phyloP scores from a whole-genome alignment of 2,329 filamentous ascomycete species.

The Cytospora leucostoma region DNA sequence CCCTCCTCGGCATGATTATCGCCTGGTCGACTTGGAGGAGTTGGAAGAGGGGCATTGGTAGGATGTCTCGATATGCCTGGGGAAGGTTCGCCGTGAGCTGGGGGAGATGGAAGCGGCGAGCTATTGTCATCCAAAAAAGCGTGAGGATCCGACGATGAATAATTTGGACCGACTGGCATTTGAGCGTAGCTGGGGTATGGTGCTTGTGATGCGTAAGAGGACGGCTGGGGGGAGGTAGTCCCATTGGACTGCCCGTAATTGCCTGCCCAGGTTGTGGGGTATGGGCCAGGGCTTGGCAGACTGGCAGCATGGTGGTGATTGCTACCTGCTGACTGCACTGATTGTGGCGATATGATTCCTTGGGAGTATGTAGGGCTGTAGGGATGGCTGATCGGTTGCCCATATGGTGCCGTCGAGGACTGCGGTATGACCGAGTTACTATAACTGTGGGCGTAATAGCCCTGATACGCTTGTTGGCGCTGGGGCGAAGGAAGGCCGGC shows the following conservation, averaged over 20 bases:
- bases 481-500: constrained; percentile 51
- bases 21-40: constrained; percentile 57
- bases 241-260: constrained; percentile 34
- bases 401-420: constrained; percentile 38
- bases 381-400: constrained; percentile 42
- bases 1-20: constrained; percentile 47
- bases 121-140: constrained; percentile 45
- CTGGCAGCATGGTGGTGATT: constrained; percentile 43
- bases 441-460: constrained; percentile 50
- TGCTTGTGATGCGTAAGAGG: constrained; percentile 40
- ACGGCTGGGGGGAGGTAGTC: constrained; percentile 22
- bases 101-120: constrained; percentile 50
- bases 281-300: constrained; percentile 40
- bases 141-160: constrained; percentile 49
- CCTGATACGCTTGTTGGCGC: constrained; percentile 53
- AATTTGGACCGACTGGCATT: constrained; percentile 55
- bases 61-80: constrained; percentile 57
- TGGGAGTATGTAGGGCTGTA: constrained; percentile 32
- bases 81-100: constrained; percentile 43
- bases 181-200: constrained; percentile 56
- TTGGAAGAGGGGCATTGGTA: constrained; percentile 62
- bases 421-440: constrained; percentile 41
- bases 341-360: constrained; percentile 22
- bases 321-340: constrained; percentile 20
- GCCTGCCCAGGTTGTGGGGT: constrained; percentile 30